Base-by-base conservation (phyloP, 2,329 filamentous ascomycete species). In the Xylaria sp. region DNA sequence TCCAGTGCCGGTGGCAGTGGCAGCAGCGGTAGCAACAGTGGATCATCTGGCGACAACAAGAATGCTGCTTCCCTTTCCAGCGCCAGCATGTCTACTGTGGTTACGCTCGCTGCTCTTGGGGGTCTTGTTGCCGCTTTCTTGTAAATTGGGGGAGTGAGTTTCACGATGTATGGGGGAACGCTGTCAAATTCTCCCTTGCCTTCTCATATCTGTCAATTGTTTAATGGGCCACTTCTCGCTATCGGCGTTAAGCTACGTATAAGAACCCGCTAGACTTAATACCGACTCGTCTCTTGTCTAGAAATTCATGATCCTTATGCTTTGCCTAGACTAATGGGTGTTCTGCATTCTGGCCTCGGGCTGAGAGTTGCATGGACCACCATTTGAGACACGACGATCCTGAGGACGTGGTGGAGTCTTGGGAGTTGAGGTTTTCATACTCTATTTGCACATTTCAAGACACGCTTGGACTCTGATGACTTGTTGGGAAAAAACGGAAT, bases 201-300 rank as follows among this genome's bases (percentile, higher is more conserved):
- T 74, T 71, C 69, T 65, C 63, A 67, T 76, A 73, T 75, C 71
- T 72, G 72, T 73, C 74, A 76, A 43, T 72, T 75, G 74, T 76
- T 73, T 75, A 67, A 72, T 72, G 61, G 60, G 72, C 68, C 72
- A 70, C 55, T 63, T 70, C 67, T 70, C 60, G 72, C 72, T 70
- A 70, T 69, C 67, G 65, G 72, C 55, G 74, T 69, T 65, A 34
- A 45, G 74, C 75, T 80, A 76, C 78, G 78, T 81, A 81, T 76
- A 77, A 79, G 79, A 78, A 80, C 76, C 70, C 75, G 73, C 76
- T 82, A 83, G 81, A 82, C 79, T 81, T 83, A 83, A 83, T 82
- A 82, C 74, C 77, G 76, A 78, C 74, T 75, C 74, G 76, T 76
- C 75, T 76, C 71, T 75, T 74, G 71, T 75, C 76, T 71, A 50